Evolutionary conservation across 306 rosid genomes (phyloP).

Genomic region (Betula pendula): DNA sequence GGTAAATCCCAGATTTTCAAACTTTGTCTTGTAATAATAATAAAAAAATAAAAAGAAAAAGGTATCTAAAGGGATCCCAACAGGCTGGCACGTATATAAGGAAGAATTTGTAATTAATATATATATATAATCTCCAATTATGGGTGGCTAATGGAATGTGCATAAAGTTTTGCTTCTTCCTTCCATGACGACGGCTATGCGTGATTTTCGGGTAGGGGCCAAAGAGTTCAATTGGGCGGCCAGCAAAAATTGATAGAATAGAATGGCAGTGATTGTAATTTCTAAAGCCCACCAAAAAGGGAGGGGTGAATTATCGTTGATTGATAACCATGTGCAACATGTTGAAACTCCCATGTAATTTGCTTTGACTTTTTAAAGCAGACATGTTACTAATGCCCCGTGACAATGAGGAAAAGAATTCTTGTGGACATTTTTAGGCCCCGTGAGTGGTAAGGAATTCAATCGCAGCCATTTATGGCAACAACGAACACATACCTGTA

Average conservation of each 20-base stretch:
- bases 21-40: neutral
- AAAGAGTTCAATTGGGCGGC: slow-evolving; percentile 1
- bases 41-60: no score
- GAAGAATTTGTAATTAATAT: neutral
- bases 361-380: slow-evolving; percentile 15
- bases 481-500: neutral
- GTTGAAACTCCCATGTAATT: slow-evolving; percentile 12
- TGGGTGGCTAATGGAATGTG: neutral
- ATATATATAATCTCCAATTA: no score
- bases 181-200: slow-evolving; percentile 5
- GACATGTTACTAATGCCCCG: slow-evolving; percentile 32
- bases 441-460: slow-evolving; percentile 33
- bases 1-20: neutral
- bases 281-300: neutral
- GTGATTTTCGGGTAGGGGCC: slow-evolving; percentile 39
- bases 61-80: neutral
- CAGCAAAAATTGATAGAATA: slow-evolving; percentile 2
- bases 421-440: slow-evolving; percentile 5
- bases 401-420: slow-evolving; percentile 33
- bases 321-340: slow-evolving; percentile 24
- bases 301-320: neutral
- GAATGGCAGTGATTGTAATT: neutral
- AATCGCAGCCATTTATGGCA: neutral
- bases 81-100: neutral
- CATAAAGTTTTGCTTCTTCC: neutral